These are phyloP conservation scores for Akanthomyces dipterigenus DNA, from an alignment of 2,329 filamentous ascomycete species.

Conservation along the genomic window DNA sequence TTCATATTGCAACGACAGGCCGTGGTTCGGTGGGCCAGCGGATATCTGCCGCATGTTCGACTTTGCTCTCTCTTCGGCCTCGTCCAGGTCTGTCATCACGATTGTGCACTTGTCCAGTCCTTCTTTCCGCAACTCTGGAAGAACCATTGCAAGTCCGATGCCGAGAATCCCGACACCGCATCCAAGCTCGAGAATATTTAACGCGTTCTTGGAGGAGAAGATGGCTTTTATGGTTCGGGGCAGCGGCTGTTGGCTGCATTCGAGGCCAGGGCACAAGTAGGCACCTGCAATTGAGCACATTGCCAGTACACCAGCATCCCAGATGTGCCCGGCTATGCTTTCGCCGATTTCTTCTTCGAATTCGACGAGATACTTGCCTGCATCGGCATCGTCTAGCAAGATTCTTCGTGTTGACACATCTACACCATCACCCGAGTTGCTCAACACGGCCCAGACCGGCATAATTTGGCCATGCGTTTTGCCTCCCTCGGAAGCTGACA, in stretches of 20 bases:
- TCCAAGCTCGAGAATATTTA: constrained; percentile 48
- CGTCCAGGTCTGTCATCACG: constrained; percentile 49
- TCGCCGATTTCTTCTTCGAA: constrained; percentile 53
- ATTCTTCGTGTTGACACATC: constrained; percentile 26
- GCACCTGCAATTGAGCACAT: constrained; percentile 26
- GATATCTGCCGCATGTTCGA: constrained; percentile 37
- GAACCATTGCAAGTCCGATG: constrained; percentile 37
- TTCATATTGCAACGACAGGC: constrained; percentile 38
- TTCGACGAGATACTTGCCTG: constrained; percentile 25
- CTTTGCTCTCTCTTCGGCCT: constrained; percentile 42
- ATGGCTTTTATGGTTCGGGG: constrained; percentile 26
- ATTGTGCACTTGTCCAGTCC: constrained; percentile 25
- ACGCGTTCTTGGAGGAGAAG: constrained; percentile 19
- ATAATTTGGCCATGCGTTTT: constrained; percentile 32
- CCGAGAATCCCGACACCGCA: constrained; percentile 52
- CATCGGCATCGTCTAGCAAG: constrained; percentile 18
- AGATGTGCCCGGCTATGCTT: constrained; percentile 53
- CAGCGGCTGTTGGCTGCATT: constrained; percentile 21
- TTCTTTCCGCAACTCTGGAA: constrained; percentile 19
- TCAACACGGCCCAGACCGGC: constrained; percentile 35
- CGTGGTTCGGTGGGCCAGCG: constrained; percentile 13
- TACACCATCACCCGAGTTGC: constrained; percentile 16
- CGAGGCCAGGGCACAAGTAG: constrained; percentile 21
- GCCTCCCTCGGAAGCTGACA: constrained; percentile 14
- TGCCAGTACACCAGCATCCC: constrained; percentile 49